Conservation (phyloP, 352 stramenopile species). For the Globisporangium abappressorium region DNA sequence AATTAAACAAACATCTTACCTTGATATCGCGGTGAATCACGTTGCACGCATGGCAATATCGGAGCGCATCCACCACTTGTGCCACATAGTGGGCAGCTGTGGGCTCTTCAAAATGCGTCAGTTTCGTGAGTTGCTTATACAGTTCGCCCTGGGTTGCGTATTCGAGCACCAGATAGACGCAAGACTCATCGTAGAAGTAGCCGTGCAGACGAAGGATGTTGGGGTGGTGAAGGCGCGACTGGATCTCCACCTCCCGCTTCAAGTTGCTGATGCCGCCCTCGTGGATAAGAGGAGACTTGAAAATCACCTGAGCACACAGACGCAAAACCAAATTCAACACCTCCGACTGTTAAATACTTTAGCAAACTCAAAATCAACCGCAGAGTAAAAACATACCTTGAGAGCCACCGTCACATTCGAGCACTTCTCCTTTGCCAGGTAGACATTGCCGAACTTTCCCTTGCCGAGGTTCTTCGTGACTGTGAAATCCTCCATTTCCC, state of each 20-base stretch:
- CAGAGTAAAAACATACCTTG: constrained; percentile 44
- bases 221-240: constrained; percentile 66
- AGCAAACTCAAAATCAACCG: neutral
- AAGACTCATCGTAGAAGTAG: constrained; percentile 86
- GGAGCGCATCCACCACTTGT: constrained; percentile 76
- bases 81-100: constrained; percentile 63
- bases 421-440: constrained; percentile 70
- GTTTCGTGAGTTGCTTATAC: constrained; percentile 69
- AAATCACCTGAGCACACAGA: constrained; percentile 42
- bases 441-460: constrained; percentile 87
- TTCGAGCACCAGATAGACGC: constrained; percentile 83
- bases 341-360: neutral
- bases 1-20: constrained; percentile 22
- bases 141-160: constrained; percentile 79
- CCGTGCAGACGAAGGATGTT: constrained; percentile 76
- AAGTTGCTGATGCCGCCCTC: constrained; percentile 59
- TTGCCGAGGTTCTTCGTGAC: constrained; percentile 80
- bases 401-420: constrained; percentile 68
- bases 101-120: constrained; percentile 50
- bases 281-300: constrained; percentile 57
- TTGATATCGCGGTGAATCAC: constrained; percentile 90
- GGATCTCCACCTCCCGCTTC: constrained; percentile 84
- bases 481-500: constrained; percentile 72
- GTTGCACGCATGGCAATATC: constrained; percentile 71
- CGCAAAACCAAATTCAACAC: neutral